Conservation (phyloP, 345 rosid genomes). For the Rhodamnia rubescens region DNA sequence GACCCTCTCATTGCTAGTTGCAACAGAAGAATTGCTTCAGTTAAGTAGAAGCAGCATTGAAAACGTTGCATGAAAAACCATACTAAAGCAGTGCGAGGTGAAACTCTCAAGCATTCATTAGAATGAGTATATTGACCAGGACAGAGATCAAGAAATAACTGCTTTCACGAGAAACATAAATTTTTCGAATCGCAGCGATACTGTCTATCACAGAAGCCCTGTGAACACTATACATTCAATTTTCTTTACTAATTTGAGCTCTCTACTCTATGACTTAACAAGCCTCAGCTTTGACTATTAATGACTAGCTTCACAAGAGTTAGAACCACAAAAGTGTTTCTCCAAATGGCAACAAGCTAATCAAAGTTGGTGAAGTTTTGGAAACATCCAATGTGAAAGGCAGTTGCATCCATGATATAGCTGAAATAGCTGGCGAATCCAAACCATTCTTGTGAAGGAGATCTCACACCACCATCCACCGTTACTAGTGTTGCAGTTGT, state of each 20-base stretch:
- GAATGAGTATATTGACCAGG: neutral
- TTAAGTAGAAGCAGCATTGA: neutral
- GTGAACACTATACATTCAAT: neutral
- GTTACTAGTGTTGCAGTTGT: neutral
- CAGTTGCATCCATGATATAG: neutral
- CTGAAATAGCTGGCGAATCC: neutral
- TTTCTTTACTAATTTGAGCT: neutral
- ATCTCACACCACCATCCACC: neutral
- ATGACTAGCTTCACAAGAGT: neutral
- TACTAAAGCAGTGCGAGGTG: neutral
- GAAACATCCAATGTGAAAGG: neutral
- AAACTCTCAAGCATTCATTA: neutral
- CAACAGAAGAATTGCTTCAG: neutral
- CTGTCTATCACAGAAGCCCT: neutral
- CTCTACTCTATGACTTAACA: neutral
- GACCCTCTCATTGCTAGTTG: neutral
- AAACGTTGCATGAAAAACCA: neutral
- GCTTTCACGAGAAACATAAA: neutral
- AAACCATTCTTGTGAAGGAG: neutral
- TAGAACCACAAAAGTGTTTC: neutral
- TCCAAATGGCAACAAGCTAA: neutral
- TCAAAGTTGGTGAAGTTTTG: neutral
- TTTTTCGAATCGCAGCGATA: neutral
- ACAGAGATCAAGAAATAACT: neutral
- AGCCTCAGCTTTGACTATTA: neutral